Evolutionary conservation across 73 alveolate genomes (phyloP).

Genomic region (Paraurostyla sp.): DNA sequence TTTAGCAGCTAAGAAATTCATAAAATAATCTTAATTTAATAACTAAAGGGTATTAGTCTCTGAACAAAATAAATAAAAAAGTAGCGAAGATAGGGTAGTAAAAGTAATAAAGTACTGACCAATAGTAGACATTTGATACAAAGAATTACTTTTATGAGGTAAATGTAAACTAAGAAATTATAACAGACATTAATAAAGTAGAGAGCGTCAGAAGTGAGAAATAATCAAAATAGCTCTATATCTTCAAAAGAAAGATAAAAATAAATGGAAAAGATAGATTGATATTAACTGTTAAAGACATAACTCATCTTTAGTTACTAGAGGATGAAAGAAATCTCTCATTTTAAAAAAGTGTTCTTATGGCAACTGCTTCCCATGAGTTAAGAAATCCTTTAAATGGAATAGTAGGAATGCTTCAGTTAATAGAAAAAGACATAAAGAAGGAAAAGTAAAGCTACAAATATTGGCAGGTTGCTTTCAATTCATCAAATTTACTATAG

Average conservation of each 20-base stretch:
- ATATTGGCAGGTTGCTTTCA: constrained; percentile 7
- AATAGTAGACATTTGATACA: no score
- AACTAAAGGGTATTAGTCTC: no score
- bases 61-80: no score
- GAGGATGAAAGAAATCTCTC: constrained; percentile 1
- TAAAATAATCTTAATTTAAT: no score
- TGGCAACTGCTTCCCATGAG: constrained; percentile 62
- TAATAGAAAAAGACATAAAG: neutral
- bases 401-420: constrained; percentile 25
- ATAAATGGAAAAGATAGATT: neutral
- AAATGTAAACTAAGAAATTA: neutral
- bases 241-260: neutral
- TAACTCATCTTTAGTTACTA: neutral
- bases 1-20: no score
- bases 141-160: neutral
- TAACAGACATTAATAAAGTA: neutral
- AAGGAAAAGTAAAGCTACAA: neutral
- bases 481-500: neutral
- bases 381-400: constrained; percentile 62
- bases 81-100: no score
- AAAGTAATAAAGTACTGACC: no score
- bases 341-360: neutral
- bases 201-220: neutral
- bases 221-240: neutral
- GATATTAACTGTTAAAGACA: neutral